Conservation (phyloP, 2,329 filamentous ascomycete genomes). For the Aspergillus fumigatiaffinis region DNA sequence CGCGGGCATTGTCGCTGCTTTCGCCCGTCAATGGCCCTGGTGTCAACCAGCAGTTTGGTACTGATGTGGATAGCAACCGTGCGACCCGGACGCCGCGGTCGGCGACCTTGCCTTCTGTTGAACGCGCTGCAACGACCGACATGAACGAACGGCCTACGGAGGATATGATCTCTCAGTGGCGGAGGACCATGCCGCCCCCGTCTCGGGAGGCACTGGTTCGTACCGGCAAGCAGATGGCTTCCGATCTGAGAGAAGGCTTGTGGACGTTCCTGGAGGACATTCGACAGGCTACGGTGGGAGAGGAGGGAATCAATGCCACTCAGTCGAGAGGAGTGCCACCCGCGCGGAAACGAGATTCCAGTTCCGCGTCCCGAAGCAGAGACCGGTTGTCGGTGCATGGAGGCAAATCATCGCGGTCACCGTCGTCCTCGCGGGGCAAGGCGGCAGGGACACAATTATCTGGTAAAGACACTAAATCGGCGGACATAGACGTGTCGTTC, state of each 20-base stretch:
- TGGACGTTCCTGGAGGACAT: conserved; percentile 96
- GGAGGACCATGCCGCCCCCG: conserved; percentile 40
- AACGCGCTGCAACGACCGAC: conserved; percentile 24
- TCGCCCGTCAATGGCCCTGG: conserved; percentile 51
- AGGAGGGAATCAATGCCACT: conserved; percentile 70
- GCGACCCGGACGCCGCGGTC: conserved; percentile 36
- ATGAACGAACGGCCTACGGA: conserved; percentile 26
- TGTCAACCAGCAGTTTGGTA: conserved; percentile 12
- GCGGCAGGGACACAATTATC: conserved; percentile 29
- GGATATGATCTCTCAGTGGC: conserved; percentile 38
- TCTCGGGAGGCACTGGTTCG: conserved; percentile 51
- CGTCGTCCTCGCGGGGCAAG: conserved; percentile 29
- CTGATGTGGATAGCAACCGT: conserved; percentile 21
- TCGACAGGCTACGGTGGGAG: conserved; percentile 89
- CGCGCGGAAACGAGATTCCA: conserved; percentile 29
- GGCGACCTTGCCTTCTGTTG: conserved; percentile 39
- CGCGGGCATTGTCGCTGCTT: conserved; percentile 72
- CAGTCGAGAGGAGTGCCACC: conserved; percentile 34
- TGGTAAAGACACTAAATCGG: conserved; percentile 41
- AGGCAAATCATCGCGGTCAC: conserved; percentile 27
- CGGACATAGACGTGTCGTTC: conserved; percentile 44
- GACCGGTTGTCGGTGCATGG: conserved; percentile 28
- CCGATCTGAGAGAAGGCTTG: conserved; percentile 83
- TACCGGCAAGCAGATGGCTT: conserved; percentile 72
- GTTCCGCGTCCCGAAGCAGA: conserved; percentile 29